Percentiles rank a stretch among this genome's conserved stretches.
Evolutionary conservation across 2,329 filamentous ascomycete species (phyloP).

Genomic region (Pezicula radicicola): DNA sequence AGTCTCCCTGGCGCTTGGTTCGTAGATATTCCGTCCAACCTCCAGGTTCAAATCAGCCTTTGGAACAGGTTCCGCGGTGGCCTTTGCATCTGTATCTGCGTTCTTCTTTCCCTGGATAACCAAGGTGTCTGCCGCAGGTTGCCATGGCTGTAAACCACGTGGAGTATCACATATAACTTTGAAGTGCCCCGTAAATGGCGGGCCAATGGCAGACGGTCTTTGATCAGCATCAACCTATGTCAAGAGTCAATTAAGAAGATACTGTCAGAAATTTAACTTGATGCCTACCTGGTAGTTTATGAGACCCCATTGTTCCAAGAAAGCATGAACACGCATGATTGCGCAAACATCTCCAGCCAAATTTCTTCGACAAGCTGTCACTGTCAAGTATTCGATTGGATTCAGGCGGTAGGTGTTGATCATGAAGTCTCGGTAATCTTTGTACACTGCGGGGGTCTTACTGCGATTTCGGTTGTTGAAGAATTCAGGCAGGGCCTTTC

Average conservation of each 20-base stretch:
- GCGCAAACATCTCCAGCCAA: constrained; percentile 96
- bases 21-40: constrained; percentile 92
- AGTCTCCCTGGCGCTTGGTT: constrained; percentile 79
- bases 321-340: constrained; percentile 98
- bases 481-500: constrained; percentile 93
- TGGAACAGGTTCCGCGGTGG: constrained; percentile 57
- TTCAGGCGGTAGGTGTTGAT: constrained; percentile 98
- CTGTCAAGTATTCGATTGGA: constrained; percentile 92
- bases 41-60: constrained; percentile 90
- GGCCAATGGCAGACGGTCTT: constrained; percentile 89
- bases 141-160: constrained; percentile 89
- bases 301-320: constrained; percentile 96
- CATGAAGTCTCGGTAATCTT: constrained; percentile 99
- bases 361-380: constrained; percentile 93
- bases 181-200: constrained; percentile 97
- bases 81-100: constrained; percentile 46
- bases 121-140: constrained; percentile 77
- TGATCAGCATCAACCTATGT: constrained; percentile 90
- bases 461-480: constrained; percentile 98
- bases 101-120: constrained; percentile 59
- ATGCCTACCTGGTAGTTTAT: constrained; percentile 91
- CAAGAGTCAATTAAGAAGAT: constrained; percentile 15
- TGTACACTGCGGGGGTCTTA: constrained; percentile 96
- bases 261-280: constrained; percentile 3
- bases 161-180: constrained; percentile 94